Evolutionary conservation across 495 filamentous ascomycete genomes (phyloP), one percentile per base, ranked within the genome.

Genomic region (Annulohypoxylon nitens): DNA sequence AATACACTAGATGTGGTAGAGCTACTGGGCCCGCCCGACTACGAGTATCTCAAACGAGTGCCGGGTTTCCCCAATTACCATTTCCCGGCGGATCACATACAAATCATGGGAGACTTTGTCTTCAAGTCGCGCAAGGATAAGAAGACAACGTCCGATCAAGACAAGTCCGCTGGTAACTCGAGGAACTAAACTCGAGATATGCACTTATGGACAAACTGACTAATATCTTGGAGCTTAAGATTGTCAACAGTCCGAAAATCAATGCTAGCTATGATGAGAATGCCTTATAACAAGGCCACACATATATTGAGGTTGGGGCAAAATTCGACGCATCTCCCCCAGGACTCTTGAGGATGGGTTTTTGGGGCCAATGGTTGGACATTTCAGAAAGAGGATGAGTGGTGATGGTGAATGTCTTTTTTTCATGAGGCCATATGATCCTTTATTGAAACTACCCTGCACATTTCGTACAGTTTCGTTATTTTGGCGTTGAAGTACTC

Each of bases 1-100:
- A 98, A 97, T 79, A 89, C 93, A 33, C 85, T 99, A 48, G 93
- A 97, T 77, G 91, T 97, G 34, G 92, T 93, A 37, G 92, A 90
- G 45, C 81, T 99, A 64, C 92, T 99, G 9, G 97, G 96, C 6
- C 90, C 95, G 41, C 93, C 97, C 10, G 97, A 99, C 81, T 88
- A 89, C 76, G 90, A 96, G 11, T 97, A 98, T 80, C 90, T 99
- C 64, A 90, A 91, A 73, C 87, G 90, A 51, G 94, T 98, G 4
- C 96, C 96, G 3, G 96, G 96, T 0, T 99, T 98, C 81, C 96
- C 96, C 10, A 97, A 98, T 75, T 95, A 92, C 78, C 96, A 98
- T 82, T 98, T 97, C 83, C 97, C 97, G 0, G 96, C 93, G 80
- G 96, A 99, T 81, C 96, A 99, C 82, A 88, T 99, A 75, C 92